A percentile compares a stretch with the other conserved stretches of the same genome.
These are phyloP conservation scores for Hymenoscyphus salicellus DNA, from an alignment of 2,329 filamentous ascomycete species.

Conservation along the genomic window DNA sequence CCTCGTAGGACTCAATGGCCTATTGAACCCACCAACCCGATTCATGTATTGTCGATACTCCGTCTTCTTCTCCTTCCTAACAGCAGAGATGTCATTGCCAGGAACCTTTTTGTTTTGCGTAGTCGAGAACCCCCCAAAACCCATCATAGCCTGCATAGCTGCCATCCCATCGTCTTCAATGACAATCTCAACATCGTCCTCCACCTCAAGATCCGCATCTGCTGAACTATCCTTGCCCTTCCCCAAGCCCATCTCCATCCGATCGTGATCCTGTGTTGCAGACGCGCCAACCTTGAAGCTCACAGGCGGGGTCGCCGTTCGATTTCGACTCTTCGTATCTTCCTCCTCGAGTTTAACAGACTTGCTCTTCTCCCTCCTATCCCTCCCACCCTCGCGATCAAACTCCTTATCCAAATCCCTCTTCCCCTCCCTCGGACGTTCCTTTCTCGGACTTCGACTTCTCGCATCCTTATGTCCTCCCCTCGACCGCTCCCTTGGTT, in stretches of 20 bases:
- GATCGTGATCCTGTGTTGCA: conserved; percentile 29
- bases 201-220: conserved; percentile 40
- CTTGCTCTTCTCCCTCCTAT: conserved; percentile 13
- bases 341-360: conserved; percentile 20
- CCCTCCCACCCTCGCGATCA: conserved; percentile 16
- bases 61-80: conserved; percentile 89
- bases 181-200: conserved; percentile 49
- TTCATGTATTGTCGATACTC: conserved; percentile 98
- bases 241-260: conserved; percentile 33
- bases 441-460: conserved; percentile 16
- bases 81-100: conserved; percentile 79
- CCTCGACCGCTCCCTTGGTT: conserved; percentile 20
- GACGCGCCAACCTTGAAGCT: conserved; percentile 32
- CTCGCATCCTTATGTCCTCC: conserved; percentile 9
- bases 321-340: conserved; percentile 20
- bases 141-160: conserved; percentile 83
- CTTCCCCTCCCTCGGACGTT: conserved; percentile 17
- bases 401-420: conserved; percentile 19
- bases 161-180: conserved; percentile 65
- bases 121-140: conserved; percentile 78
- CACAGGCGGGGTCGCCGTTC: conserved; percentile 33
- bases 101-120: conserved; percentile 87
- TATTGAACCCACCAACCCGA: conserved; percentile 75
- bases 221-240: conserved; percentile 21
- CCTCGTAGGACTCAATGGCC: conserved; percentile 62